Base-by-base conservation (phyloP, 768 basidiomycete species). In the Suillus tomentosus region DNA sequence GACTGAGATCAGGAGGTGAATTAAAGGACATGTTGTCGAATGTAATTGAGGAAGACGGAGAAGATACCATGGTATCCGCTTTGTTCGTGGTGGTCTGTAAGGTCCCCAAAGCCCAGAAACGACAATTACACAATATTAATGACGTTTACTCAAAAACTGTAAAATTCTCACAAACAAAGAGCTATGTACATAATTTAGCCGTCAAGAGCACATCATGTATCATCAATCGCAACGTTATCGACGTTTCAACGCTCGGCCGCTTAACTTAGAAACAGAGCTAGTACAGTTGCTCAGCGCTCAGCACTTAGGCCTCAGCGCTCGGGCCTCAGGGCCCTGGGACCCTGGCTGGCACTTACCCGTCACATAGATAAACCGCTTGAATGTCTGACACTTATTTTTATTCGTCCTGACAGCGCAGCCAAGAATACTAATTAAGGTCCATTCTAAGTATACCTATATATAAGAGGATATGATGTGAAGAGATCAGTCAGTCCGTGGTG, bases 1-100 rank as follows among this genome's bases (percentile, higher is more conserved):
- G 68, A 57, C 72, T 71, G 66, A 85, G 78, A 66, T 87, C 84
- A 63, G 78, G 80, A 19, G 39, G 40, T 13, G 40, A 4, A 27
- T 31, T 27, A 19, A 40, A 58, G 17, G 57, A 27, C 74, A 56
- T 24, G 75, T 73, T n/a, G 74, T 67, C 34, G 80, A 78, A 11
- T 79, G 74, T 43, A 80, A 77, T 47, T 78, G 72, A 24, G 79
- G 79, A 36, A 78, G 72, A 27, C 72, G 59, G 19, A 61, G 56
- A 40, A 17, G 34, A 45, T 40, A n/a, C 62, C 37, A 19, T 53
- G 53, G n/a, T 17, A 19, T n/a, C 40, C 64, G 61, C 54, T 59
- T 36, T 61, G 67, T 65, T 50, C 50, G 68, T 70, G 40, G 64
- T 58, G 15, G 34, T 45, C 56, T 40, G 39, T 40, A 39, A 13